Evolutionary conservation across 208 protist genomes (phyloP).

Genomic region (Acanthamoeba rhysodes): DNA sequence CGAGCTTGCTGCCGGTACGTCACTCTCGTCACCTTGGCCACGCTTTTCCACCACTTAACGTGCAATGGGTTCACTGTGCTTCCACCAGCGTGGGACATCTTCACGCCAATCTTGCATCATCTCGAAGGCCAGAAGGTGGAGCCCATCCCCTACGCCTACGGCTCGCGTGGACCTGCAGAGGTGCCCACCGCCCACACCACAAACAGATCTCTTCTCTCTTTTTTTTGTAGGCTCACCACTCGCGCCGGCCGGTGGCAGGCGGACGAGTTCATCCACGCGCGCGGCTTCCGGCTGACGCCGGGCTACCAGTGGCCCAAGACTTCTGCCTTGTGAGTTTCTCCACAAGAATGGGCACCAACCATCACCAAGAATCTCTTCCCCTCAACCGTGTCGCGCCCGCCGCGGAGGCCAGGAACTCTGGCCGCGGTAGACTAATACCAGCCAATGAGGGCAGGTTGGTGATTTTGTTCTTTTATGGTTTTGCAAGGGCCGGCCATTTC

Average conservation of each 20-base stretch:
- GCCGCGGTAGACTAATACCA: no score
- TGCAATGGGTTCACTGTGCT: background rate
- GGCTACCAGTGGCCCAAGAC: background rate
- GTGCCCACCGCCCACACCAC: background rate
- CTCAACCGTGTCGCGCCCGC: no score
- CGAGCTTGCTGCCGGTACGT: constrained; percentile 85
- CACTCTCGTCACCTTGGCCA: background rate
- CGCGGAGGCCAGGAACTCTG: no score
- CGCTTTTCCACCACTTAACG: no score
- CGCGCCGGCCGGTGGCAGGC: background rate
- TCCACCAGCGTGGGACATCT: constrained; percentile 88
- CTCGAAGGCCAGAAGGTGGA: constrained; percentile 18
- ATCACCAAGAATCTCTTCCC: no score
- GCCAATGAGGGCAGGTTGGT: no score
- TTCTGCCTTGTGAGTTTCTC: background rate
- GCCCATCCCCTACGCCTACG: constrained; percentile 4
- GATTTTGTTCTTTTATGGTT: no score
- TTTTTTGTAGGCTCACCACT: no score
- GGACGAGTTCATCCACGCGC: background rate
- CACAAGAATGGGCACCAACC: no score
- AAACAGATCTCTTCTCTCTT: background rate
- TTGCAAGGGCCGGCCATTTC: no score
- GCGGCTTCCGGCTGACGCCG: background rate
- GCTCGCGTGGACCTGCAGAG: background rate
- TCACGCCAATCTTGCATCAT: constrained; percentile 87